Evolutionary conservation across 345 rosid species (phyloP).

Genomic region (Brassica cretica): DNA sequence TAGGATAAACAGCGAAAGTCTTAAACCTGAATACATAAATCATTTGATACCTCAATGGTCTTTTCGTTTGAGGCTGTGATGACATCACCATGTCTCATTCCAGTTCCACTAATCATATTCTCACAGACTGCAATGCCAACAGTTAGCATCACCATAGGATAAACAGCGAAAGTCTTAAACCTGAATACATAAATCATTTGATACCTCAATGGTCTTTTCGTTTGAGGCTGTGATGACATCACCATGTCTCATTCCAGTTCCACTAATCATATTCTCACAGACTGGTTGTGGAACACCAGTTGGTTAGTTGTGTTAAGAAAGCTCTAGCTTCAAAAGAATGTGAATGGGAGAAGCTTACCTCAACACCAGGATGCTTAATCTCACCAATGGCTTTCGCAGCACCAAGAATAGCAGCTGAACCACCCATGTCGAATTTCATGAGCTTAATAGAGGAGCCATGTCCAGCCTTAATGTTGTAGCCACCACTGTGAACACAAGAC

Average conservation of each 20-base stretch:
- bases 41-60: slow-evolving; percentile 71
- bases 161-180: slow-evolving; percentile 7
- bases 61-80: slow-evolving; percentile 94
- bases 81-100: slow-evolving; percentile 99
- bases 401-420: too few relatives aligned
- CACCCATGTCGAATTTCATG: too few relatives aligned
- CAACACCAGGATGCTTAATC: too few relatives aligned
- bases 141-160: neutral
- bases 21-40: neutral
- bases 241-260: slow-evolving; percentile 99
- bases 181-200: neutral
- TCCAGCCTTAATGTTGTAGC: too few relatives aligned
- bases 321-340: neutral
- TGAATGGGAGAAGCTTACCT: neutral
- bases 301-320: neutral
- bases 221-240: slow-evolving; percentile 93
- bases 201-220: slow-evolving; percentile 93
- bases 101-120: slow-evolving; percentile 98
- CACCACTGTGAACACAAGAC: neutral
- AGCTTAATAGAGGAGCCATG: too few relatives aligned
- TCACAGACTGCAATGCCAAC: slow-evolving; percentile 77
- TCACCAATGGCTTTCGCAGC: too few relatives aligned
- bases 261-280: slow-evolving; percentile 99
- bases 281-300: slow-evolving; percentile 45
- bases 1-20: neutral